These are phyloP conservation scores for Wickerhamiella lipophila DNA, from an alignment of 805 yeast species.

Conservation along the genomic window DNA sequence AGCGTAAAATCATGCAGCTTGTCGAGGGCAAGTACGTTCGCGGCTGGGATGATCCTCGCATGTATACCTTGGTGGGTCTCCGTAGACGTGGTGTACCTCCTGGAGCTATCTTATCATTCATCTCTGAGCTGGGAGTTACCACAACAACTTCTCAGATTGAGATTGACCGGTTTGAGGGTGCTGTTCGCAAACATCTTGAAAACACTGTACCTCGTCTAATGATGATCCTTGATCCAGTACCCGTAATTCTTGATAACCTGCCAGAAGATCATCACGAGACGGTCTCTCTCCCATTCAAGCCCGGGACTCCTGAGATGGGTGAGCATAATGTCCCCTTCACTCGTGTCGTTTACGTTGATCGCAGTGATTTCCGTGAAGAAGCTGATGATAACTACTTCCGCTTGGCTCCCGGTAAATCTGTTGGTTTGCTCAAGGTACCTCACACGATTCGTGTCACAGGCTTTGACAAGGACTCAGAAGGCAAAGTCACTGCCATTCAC, in stretches of 20 bases:
- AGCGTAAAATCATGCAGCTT: slow-evolving; percentile 88
- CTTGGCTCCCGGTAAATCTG: slow-evolving; percentile 86
- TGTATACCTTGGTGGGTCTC: slow-evolving; percentile 86
- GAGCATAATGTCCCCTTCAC: slow-evolving; percentile 65
- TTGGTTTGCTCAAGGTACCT: slow-evolving; percentile 88
- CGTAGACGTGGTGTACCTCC: slow-evolving; percentile 98
- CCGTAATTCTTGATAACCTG: slow-evolving; percentile 69
- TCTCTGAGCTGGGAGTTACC: slow-evolving; percentile 93
- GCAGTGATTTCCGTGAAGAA: slow-evolving; percentile 66
- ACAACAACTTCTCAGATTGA: slow-evolving; percentile 88
- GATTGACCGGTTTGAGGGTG: slow-evolving; percentile 73
- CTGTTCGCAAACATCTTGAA: slow-evolving; percentile 79
- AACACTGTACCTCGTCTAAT: slow-evolving; percentile 86
- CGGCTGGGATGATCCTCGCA: slow-evolving; percentile 98
- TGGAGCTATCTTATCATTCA: slow-evolving; percentile 86
- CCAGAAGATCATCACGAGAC: slow-evolving; percentile 58
- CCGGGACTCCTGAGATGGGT: slow-evolving; percentile 68
- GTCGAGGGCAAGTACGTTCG: slow-evolving; percentile 72
- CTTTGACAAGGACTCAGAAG: slow-evolving; percentile 49
- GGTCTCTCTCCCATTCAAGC: slow-evolving; percentile 77
- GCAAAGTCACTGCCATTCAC: slow-evolving; percentile 55
- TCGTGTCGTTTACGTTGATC: slow-evolving; percentile 69
- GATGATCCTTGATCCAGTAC: slow-evolving; percentile 82
- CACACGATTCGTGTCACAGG: slow-evolving; percentile 60
- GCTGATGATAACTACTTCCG: slow-evolving; percentile 68